Base-by-base conservation (phyloP, 306 rosid species). In the Citrullus amarus region DNA sequence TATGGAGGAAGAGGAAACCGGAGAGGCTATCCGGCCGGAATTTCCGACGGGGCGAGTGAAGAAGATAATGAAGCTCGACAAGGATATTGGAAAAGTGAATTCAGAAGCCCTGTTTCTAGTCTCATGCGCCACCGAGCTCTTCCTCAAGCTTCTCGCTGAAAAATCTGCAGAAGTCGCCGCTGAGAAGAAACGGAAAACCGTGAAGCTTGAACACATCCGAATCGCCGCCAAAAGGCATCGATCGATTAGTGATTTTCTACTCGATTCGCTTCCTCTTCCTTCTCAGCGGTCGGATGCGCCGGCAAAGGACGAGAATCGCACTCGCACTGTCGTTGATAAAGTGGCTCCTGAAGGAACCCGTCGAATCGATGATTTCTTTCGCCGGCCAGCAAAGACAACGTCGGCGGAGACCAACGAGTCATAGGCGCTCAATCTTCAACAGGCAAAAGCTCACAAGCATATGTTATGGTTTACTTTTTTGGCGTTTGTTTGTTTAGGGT, bases 101-200 rank as follows among this genome's bases (percentile, higher is more conserved):
- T 83, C 93, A 55, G 98, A 92, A 82, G 97, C 96, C 15, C 75
- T 90, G 70, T 85, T 88, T 55, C 81, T 96, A 36, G 90, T 92
- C 54, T 80, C 98, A 25, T 81, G 82, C 86, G 89, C 97, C 72
- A 80, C 98, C 51, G 89, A 92, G 82, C 85, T 95, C 20, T 95
- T 95, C 87, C 91, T 91, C 56, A 83, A 82, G 44, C 89, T 89
- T 57, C 86, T 95, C 5, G 97, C 97, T 41, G 89, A 89, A 73
- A 87, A 84, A 25, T 90, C 98, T 7, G 92, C 92, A 10, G 84
- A 82, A 17, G 87, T 81, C 8, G 88, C 90, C 1, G 55, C 43
- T 3, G 96, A 87, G 86, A 91, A 90, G 96, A 91, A 96, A 70
- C 91, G 98, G 68, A 90, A 88, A 89, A 90, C 84, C 9, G 90